phyloP scores from a whole-genome alignment of 2,329 filamentous ascomycete species.

The Curvularia spicifera region DNA sequence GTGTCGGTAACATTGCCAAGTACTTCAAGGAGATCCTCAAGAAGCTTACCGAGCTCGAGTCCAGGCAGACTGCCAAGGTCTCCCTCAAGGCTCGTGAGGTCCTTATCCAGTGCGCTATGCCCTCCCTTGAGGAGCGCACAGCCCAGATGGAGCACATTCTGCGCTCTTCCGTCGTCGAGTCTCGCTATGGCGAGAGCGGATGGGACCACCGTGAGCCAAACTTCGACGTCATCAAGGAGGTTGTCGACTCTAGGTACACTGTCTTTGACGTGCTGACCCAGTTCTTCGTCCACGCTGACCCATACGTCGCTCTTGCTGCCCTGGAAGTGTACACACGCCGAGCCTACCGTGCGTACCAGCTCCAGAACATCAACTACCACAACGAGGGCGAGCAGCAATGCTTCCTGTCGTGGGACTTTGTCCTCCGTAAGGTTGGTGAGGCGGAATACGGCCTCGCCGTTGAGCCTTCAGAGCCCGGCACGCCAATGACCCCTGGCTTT shows the following conservation, averaged over 20 bases:
- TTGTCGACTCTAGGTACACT: constrained; percentile 97
- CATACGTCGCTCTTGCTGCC: constrained; percentile 91
- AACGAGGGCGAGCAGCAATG: constrained; percentile 77
- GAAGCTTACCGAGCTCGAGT: constrained; percentile 89
- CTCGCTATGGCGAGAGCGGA: constrained; percentile 94
- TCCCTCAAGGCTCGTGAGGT: constrained; percentile 96
- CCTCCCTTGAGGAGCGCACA: constrained; percentile 92
- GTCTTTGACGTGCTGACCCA: constrained; percentile 94
- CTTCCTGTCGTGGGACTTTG: constrained; percentile 92
- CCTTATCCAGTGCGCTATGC: constrained; percentile 94
- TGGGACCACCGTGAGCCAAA: constrained; percentile 96
- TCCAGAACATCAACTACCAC: constrained; percentile 89
- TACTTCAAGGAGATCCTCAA: constrained; percentile 82
- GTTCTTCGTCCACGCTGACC: constrained; percentile 93
- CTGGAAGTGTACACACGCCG: constrained; percentile 96
- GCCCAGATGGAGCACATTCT: constrained; percentile 99
- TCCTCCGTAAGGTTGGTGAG: constrained; percentile 89
- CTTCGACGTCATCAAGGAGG: constrained; percentile 91
- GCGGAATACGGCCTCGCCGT: constrained; percentile 85
- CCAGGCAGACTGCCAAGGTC: constrained; percentile 87
- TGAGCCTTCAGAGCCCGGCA: constrained; percentile 78
- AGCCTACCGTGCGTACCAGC: constrained; percentile 92
- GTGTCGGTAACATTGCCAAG: constrained; percentile 85
- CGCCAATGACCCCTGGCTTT: constrained; percentile 70
- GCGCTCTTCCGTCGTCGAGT: constrained; percentile 92